A percentile compares a stretch with the other conserved stretches of the same genome.
Conservation (phyloP, 495 filamentous ascomycete genomes). For the Hypoxylon subgilvum region DNA sequence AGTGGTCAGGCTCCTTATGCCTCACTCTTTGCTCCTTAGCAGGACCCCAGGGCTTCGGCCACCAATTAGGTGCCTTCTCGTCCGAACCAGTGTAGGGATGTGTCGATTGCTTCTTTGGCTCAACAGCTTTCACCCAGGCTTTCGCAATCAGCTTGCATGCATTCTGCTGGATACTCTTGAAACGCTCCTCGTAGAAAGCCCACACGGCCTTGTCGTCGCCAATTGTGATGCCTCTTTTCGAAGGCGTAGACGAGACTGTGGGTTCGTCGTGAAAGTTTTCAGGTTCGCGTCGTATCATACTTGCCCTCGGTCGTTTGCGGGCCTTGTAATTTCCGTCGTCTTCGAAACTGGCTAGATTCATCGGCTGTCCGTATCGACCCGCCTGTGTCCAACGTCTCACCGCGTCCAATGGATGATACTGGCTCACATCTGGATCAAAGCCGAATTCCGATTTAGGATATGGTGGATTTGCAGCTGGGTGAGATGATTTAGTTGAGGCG, state of each 20-base stretch:
- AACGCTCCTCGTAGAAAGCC: constrained; percentile 67
- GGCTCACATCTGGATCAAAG: constrained; percentile 20
- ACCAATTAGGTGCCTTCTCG: constrained; percentile 76
- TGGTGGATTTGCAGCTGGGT: constrained; percentile 15
- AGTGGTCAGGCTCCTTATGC: constrained; percentile 87
- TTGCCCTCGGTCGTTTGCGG: constrained; percentile 45
- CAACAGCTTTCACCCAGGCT: constrained; percentile 80
- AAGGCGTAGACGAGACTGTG: constrained; percentile 15
- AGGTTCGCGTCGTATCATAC: constrained; percentile 31
- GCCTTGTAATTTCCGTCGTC: constrained; percentile 39
- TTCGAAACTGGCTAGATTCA: constrained; percentile 22
- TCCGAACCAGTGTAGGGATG: constrained; percentile 80
- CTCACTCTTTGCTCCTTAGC: constrained; percentile 48
- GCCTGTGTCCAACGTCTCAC: constrained; percentile 21
- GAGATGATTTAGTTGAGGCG: constrained; percentile 5
- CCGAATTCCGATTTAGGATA: constrained; percentile 32
- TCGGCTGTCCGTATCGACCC: constrained; percentile 17
- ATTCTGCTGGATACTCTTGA: constrained; percentile 73
- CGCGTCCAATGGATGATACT: constrained; percentile 6
- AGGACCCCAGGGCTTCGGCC: constrained; percentile 67
- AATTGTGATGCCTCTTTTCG: constrained; percentile 56
- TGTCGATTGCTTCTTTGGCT: constrained; percentile 83
- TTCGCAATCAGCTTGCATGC: constrained; percentile 77
- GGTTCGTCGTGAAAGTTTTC: constrained; percentile 40
- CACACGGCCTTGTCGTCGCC: constrained; percentile 63